These are phyloP conservation scores for Phytophthora fragariae DNA, from an alignment of 352 stramenopile genomes.

Conservation along the genomic window DNA sequence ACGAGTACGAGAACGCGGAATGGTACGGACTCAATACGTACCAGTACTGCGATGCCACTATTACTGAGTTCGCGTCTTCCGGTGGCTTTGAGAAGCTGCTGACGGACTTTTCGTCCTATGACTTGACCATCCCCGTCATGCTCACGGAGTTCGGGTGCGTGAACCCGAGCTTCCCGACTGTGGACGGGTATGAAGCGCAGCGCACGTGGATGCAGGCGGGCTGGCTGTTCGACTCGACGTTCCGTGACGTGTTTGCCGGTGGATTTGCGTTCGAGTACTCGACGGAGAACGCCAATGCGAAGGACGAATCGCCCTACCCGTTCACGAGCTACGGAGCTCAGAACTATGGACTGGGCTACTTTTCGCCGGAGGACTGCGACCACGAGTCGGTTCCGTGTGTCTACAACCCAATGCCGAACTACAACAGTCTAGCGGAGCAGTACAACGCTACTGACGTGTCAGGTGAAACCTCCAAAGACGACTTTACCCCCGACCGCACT, in stretches of 20 bases:
- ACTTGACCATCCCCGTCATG: conserved; percentile 79
- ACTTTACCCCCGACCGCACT: conserved; percentile 47
- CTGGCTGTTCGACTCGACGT: conserved; percentile 60
- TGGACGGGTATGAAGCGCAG: conserved; percentile 74
- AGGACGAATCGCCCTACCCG: conserved; percentile 62
- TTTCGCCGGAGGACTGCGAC: conserved; percentile 71
- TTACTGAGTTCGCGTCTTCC: conserved; percentile 53
- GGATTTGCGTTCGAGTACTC: conserved; percentile 88
- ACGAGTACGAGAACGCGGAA: conserved; percentile 80
- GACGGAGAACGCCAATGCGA: conserved; percentile 77
- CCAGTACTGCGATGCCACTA: conserved; percentile 67
- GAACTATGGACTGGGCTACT: conserved; percentile 89
- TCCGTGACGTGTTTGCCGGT: conserved; percentile 67
- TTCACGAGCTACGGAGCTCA: conserved; percentile 72
- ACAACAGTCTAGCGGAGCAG: conserved; percentile 48
- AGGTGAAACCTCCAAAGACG: conserved; percentile 41
- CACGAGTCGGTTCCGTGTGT: conserved; percentile 58
- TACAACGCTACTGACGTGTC: conserved; percentile 57
- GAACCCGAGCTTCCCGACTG: conserved; percentile 67
- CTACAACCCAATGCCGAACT: conserved; percentile 85
- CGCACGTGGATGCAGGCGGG: conserved; percentile 68
- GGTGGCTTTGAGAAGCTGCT: conserved; percentile 69
- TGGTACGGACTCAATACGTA: conserved; percentile 92
- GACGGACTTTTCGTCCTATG: conserved; percentile 65
- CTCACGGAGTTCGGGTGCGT: conserved; percentile 90